Percentiles rank a stretch among this genome's conserved stretches.
phyloP scores from a whole-genome alignment of 2,329 filamentous ascomycete genomes.

The Fusarium sp. region DNA sequence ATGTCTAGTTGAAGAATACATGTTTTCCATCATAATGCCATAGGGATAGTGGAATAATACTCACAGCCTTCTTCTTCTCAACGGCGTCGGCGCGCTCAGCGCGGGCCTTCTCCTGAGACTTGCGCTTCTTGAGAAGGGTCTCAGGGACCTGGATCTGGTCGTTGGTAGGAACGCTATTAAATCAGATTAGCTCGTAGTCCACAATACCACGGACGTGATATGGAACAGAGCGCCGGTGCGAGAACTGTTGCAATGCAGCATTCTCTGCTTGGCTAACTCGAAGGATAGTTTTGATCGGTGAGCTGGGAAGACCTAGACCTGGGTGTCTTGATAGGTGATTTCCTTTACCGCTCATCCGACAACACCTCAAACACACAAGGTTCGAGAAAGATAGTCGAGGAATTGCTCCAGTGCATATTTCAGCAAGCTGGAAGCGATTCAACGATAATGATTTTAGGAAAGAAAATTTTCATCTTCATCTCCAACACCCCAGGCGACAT shows the following conservation, averaged over 20 bases:
- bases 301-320: conserved; percentile 51
- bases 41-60: conserved; percentile 55
- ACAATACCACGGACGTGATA: conserved; percentile 61
- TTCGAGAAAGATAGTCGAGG: conserved; percentile 53
- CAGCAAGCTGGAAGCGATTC: conserved; percentile 37
- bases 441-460: conserved; percentile 79
- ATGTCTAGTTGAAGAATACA: conserved; percentile 88
- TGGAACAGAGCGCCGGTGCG: conserved; percentile 79
- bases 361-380: conserved; percentile 69
- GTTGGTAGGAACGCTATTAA: conserved; percentile 80
- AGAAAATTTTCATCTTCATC: conserved; percentile 75
- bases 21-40: conserved; percentile 85
- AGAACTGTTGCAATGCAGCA: conserved; percentile 93
- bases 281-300: conserved; percentile 81
- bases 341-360: conserved; percentile 71
- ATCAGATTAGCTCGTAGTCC: conserved; percentile 84
- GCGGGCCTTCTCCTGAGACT: conserved; percentile 99
- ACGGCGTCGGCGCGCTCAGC: conserved; percentile 83
- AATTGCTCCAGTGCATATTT: conserved; percentile 40
- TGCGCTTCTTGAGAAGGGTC: conserved; percentile 99
- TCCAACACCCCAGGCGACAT: conserved; percentile 77
- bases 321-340: neutral
- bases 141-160: conserved; percentile 98
- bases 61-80: conserved; percentile 90
- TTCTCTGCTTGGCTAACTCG: conserved; percentile 92